Base-by-base conservation (phyloP, 2,329 filamentous ascomycete species). In the Aspergillus ochraceoroseus region DNA sequence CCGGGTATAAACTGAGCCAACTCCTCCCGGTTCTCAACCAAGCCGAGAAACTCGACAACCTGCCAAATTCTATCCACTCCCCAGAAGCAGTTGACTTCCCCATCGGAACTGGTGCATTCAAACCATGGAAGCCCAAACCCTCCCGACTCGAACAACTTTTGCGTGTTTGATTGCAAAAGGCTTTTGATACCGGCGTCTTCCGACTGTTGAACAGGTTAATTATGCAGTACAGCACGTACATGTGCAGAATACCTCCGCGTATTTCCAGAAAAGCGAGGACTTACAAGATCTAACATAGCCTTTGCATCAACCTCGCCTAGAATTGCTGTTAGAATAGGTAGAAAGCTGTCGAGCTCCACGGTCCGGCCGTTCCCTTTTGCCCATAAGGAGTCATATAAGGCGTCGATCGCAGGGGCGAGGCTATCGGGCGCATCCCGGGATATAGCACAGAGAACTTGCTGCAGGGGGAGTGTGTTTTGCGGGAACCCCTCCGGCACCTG, bases 41-140 rank as follows among this genome's bases (percentile, higher is more conserved):
- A 18, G 7, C 14, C 19, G 4, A 35, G 14, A 27, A 23, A 25
- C n/a, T 35, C 22, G 12, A 23, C 32, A 8, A 26, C 32, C n/a
- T 17, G 22, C 1, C 32, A 12, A 12, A 35, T 4, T 5, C 25
- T 20, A 17, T 35, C 32, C n/a, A 35, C 32, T 2, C 32, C 32
- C 32, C 32, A 35, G 22, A 25, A 26, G 1, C 19, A 14, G 13
- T 35, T 22, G 19, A n/a, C 17, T 12, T 35, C 19, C 9, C 32
- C 22, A 8, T n/a, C 7, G 4, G 32, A 14, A 17, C 22, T 35
- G 7, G 32, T 35, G 13, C 32, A 35, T 14, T 8, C 11, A 13
- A 35, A 14, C 32, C 32, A 35, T 4, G 32, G 32, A 9, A 35
- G 14, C 7, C 32, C 32, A 4, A 35, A 35, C 5, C 19, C 32